Evolutionary conservation across 768 basidiomycete genomes (phyloP).

Genomic region (Tulasnella sp.): DNA sequence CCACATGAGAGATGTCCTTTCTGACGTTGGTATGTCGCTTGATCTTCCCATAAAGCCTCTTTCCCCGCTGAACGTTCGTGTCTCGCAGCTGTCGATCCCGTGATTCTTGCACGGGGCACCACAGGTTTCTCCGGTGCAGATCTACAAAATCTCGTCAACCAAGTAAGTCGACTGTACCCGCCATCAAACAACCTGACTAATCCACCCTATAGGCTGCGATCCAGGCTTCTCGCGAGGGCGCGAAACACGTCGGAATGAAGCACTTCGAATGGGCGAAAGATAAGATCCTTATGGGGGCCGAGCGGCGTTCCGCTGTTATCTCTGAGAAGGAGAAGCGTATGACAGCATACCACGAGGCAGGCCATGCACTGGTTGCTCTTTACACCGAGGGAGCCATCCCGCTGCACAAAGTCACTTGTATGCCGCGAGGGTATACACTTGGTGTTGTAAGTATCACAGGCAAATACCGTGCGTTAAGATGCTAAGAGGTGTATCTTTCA

Average conservation of each 20-base stretch:
- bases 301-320: constrained; percentile 85
- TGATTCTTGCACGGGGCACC: constrained; percentile 86
- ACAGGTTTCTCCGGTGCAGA: constrained; percentile 97
- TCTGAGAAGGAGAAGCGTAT: constrained; percentile 79
- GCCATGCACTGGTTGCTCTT: constrained; percentile 89
- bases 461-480: constrained; percentile 10
- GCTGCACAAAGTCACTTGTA: constrained; percentile 94
- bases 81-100: constrained; percentile 65
- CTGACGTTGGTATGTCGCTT: constrained; percentile 48
- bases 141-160: constrained; percentile 94
- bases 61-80: not conserved
- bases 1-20: constrained; percentile 77
- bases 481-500: constrained; percentile 13
- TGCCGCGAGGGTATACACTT: constrained; percentile 91
- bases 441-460: constrained; percentile 58
- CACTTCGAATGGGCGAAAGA: constrained; percentile 99
- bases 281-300: constrained; percentile 95
- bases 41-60: constrained; percentile 15
- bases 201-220: constrained; percentile 75
- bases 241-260: constrained; percentile 60
- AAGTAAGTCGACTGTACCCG: constrained; percentile 30
- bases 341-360: constrained; percentile 97
- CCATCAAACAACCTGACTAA: constrained; percentile 14
- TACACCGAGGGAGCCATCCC: constrained; percentile 96
- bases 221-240: constrained; percentile 83